phyloP scores from a whole-genome alignment of 805 yeast species.

The Phaffomyces opuntiae region DNA sequence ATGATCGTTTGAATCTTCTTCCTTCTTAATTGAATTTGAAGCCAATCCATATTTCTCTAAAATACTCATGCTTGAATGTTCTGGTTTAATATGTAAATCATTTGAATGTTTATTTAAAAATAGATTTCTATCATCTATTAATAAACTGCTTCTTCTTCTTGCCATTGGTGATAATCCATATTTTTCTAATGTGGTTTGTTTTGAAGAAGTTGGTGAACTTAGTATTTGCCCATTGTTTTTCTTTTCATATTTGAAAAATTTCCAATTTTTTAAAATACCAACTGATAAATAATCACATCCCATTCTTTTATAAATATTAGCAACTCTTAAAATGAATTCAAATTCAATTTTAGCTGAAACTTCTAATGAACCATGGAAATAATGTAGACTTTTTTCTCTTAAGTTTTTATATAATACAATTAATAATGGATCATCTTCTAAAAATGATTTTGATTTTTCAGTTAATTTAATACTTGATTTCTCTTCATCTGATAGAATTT shows the following conservation, averaged over 20 bases:
- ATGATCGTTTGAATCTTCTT: slow-evolving; percentile 10
- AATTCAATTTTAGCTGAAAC: slow-evolving; percentile 45
- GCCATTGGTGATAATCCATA: slow-evolving; percentile 21
- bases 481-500: slow-evolving; percentile 28
- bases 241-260: slow-evolving; percentile 33
- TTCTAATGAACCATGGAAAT: slow-evolving; percentile 40
- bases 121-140: slow-evolving; percentile 4
- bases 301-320: slow-evolving; percentile 72
- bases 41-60: slow-evolving; percentile 25
- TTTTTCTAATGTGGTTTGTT: slow-evolving; percentile 13
- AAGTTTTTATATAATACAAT: slow-evolving; percentile 57
- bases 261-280: slow-evolving; percentile 61
- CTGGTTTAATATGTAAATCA: slow-evolving; percentile 2
- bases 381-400: slow-evolving; percentile 43
- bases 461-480: slow-evolving; percentile 15
- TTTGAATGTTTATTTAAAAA: not conserved
- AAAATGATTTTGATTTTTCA: slow-evolving; percentile 33
- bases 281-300: slow-evolving; percentile 82
- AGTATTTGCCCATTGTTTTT: slow-evolving; percentile 4
- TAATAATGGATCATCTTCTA: slow-evolving; percentile 78
- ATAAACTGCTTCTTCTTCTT: slow-evolving; percentile 17
- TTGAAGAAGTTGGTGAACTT: slow-evolving; percentile 1
- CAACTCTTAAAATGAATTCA: slow-evolving; percentile 52
- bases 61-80: slow-evolving; percentile 13
- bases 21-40: slow-evolving; percentile 11